phyloP scores from a whole-genome alignment of 2,329 filamentous ascomycete genomes.

The Xylariomycetidae sp. region DNA sequence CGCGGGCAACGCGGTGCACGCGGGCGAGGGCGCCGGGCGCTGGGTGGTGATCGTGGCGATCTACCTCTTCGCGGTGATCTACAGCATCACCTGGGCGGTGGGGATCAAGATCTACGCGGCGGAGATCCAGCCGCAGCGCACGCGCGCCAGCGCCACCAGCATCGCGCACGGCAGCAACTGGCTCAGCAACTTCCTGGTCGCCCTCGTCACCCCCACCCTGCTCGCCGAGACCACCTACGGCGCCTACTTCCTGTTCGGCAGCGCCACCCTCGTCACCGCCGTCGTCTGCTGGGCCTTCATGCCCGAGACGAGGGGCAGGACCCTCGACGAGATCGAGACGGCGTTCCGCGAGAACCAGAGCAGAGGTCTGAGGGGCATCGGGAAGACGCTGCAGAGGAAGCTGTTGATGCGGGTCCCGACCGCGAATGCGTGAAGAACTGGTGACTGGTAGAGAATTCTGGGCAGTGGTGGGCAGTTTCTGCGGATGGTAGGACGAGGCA shows the following conservation, averaged over 20 bases:
- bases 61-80: conserved; percentile 43
- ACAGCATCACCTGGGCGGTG: conserved; percentile 45
- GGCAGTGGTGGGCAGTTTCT: too few species aligned
- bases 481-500: too few species aligned
- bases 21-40: conserved; percentile 30
- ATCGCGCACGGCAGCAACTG: conserved; percentile 49
- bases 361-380: too few species aligned
- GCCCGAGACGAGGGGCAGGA: conserved; percentile 36
- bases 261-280: conserved; percentile 31
- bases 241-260: conserved; percentile 39
- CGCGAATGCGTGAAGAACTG: too few species aligned
- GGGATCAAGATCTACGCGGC: conserved; percentile 45
- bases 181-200: conserved; percentile 39
- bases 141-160: conserved; percentile 47
- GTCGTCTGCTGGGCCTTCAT: conserved; percentile 31
- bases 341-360: conserved; percentile 11
- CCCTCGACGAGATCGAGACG: conserved; percentile 33
- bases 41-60: conserved; percentile 48
- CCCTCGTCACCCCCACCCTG: conserved; percentile 36
- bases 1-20: conserved; percentile 33
- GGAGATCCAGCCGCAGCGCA: conserved; percentile 50
- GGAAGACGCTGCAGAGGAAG: too few species aligned
- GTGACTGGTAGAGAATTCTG: too few species aligned
- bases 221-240: conserved; percentile 33
- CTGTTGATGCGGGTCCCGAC: too few species aligned